Evolutionary conservation across 257 asterid genomes (phyloP).

Genomic region (Voacanga thouarsii): DNA sequence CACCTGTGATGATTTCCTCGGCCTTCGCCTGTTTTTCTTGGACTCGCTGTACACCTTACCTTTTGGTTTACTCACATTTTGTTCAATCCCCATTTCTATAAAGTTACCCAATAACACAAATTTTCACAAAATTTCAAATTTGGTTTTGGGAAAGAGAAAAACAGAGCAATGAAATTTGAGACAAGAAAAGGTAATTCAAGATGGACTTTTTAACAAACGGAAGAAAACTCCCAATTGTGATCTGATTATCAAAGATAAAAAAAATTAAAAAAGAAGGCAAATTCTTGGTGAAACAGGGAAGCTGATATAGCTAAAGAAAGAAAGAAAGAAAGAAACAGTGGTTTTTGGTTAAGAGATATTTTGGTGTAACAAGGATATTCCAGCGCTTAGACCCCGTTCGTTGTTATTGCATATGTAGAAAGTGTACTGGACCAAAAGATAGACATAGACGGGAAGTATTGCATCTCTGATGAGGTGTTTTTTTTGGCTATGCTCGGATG

Average conservation of each 20-base stretch:
- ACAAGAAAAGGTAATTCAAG: constrained; percentile 1
- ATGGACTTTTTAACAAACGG: constrained; percentile 9
- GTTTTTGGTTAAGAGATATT: constrained; percentile 5
- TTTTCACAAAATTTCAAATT: neutral
- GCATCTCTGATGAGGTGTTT: neutral
- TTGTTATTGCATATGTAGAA: constrained; percentile 4
- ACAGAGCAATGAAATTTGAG: neutral
- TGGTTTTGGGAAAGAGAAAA: too few species aligned
- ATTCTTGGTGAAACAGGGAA: constrained; percentile 5
- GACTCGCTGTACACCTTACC: constrained; percentile 46
- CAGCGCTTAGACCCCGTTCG: constrained; percentile 4
- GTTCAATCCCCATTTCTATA: constrained; percentile 67
- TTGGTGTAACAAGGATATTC: constrained; percentile 11
- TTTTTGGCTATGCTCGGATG: too few species aligned
- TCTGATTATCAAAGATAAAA: constrained; percentile 14
- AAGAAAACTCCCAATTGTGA: constrained; percentile 21
- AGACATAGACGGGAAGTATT: constrained; percentile 19
- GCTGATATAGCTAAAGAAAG: too few species aligned
- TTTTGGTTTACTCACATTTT: constrained; percentile 44
- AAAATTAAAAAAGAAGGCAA: neutral
- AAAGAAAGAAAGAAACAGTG: constrained; percentile 9
- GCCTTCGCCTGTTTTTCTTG: constrained; percentile 42
- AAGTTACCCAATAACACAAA: constrained; percentile 5
- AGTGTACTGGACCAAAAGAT: constrained; percentile 19
- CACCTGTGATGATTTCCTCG: constrained; percentile 41